Conservation (phyloP, 2,329 filamentous ascomycete species). For the Apiospora malaysiana region DNA sequence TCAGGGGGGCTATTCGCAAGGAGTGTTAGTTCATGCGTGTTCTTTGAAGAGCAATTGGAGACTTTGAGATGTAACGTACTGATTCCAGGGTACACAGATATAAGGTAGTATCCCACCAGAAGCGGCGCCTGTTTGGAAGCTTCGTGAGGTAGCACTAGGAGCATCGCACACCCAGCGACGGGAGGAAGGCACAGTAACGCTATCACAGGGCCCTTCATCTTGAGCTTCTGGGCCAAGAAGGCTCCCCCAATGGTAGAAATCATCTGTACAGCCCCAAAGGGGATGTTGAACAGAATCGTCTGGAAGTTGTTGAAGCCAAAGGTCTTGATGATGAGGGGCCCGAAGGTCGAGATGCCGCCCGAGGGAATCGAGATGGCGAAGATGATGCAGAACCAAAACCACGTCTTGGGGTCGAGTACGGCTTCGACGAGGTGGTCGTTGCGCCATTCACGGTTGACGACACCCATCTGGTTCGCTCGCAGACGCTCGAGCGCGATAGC, state of each 20-base stretch:
- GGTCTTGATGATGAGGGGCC: conserved; percentile 56
- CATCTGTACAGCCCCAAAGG: conserved; percentile 61
- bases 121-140: conserved; percentile 43
- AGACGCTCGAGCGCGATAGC: conserved; percentile 60
- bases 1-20: conserved; percentile 55
- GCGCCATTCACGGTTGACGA: conserved; percentile 58
- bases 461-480: conserved; percentile 60
- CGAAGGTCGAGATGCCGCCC: conserved; percentile 60
- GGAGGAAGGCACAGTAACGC: conserved; percentile 35
- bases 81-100: conserved; percentile 64
- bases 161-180: conserved; percentile 36
- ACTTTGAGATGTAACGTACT: conserved; percentile 38
- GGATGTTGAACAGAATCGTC: conserved; percentile 61
- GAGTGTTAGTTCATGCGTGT: conserved; percentile 21
- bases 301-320: conserved; percentile 58
- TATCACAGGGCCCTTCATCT: conserved; percentile 58
- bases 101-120: conserved; percentile 42
- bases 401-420: conserved; percentile 63
- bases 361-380: conserved; percentile 60
- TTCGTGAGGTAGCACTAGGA: conserved; percentile 34
- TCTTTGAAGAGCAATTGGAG: not conserved
- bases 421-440: conserved; percentile 59
- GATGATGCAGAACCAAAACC: conserved; percentile 62
- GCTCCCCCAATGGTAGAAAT: conserved; percentile 60
- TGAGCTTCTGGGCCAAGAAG: conserved; percentile 53